A percentile compares a stretch with the other conserved stretches of the same genome.
Evolutionary conservation across 2,329 filamentous ascomycete species (phyloP).

Genomic region (Lachnellula occidentalis): DNA sequence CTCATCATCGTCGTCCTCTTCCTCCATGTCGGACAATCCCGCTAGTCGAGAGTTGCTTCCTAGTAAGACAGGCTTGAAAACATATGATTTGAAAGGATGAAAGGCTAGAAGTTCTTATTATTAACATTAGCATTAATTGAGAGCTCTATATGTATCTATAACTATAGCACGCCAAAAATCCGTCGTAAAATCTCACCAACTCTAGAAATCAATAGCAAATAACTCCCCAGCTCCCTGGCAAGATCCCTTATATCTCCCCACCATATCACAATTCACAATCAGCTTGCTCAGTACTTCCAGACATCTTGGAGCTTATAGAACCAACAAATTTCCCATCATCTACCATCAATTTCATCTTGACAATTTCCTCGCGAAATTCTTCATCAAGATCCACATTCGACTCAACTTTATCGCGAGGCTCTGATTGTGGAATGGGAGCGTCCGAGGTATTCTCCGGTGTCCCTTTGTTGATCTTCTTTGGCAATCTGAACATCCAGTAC

Average conservation of each 20-base stretch:
- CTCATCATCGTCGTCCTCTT: not conserved
- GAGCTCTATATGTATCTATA: too few species aligned
- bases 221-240: too few species aligned
- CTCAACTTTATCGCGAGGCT: not conserved
- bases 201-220: too few species aligned
- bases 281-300: not conserved
- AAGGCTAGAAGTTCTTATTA: too few species aligned
- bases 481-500: constrained; percentile 47
- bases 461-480: constrained; percentile 31
- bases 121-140: too few species aligned
- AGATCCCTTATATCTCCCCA: too few species aligned
- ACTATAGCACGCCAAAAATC: too few species aligned
- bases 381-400: not conserved
- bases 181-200: too few species aligned
- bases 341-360: not conserved
- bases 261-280: not conserved
- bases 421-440: too few species aligned
- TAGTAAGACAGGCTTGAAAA: too few species aligned
- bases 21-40: not conserved
- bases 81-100: too few species aligned
- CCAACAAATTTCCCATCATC: not conserved
- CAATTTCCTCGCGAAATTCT: not conserved
- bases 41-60: too few species aligned
- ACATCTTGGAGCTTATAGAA: not conserved
- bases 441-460: not conserved